A percentile compares a stretch with the other conserved stretches of the same genome.
phyloP scores from a whole-genome alignment of 495 filamentous ascomycete genomes.

The Xylaria cubensis region DNA sequence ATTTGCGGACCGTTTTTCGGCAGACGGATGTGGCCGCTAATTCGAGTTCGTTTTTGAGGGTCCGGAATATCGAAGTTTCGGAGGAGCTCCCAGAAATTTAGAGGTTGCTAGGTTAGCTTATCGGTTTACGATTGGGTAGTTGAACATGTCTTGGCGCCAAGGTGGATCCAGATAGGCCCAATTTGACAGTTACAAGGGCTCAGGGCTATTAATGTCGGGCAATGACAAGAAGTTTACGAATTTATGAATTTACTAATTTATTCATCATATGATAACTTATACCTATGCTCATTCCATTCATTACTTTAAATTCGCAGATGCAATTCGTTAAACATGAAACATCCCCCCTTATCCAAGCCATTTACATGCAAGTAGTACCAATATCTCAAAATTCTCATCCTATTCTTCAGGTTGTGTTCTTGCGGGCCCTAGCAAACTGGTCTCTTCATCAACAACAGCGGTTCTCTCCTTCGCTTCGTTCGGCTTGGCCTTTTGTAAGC shows the following conservation, averaged over 20 bases:
- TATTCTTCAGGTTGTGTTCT: slow-evolving; percentile 11
- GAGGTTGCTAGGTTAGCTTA: slow-evolving; percentile 9
- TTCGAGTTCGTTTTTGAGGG: slow-evolving; percentile 2
- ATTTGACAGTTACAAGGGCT: not conserved
- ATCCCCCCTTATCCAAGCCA: not conserved
- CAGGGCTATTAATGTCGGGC: not conserved
- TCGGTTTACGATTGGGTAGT: slow-evolving; percentile 5
- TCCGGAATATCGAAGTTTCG: not conserved
- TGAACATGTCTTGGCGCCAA: not conserved
- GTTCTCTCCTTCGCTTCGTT: slow-evolving; percentile 23
- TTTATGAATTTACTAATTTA: not conserved
- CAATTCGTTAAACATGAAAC: not conserved
- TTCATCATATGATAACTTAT: not conserved
- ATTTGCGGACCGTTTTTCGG: not conserved
- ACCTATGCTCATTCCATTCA: not conserved
- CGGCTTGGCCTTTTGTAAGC: slow-evolving; percentile 53
- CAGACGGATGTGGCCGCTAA: not conserved
- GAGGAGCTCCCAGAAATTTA: slow-evolving; percentile 3
- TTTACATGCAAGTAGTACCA: not conserved
- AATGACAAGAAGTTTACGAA: not conserved
- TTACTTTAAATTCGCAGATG: not conserved
- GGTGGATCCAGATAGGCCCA: not conserved
- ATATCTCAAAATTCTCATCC: not conserved
- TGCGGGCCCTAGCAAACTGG: slow-evolving; percentile 35
- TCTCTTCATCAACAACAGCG: slow-evolving; percentile 42